These are phyloP conservation scores for Triticum aestivum DNA, from an alignment of 176 grass and related monocot species.

Conservation along the genomic window IWGSC_CS_RefSeq_v2.1 NC_057796.1:454996897-454997396, in stretches of 20 bases:
- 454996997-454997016: constrained; percentile 69
- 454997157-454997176: constrained; percentile 24
- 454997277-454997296: constrained; percentile 68
- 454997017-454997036: constrained; percentile 30
- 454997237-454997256: constrained; percentile 77
- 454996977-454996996: constrained; percentile 43
- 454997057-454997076: constrained; percentile 52
- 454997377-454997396: constrained; percentile 66
- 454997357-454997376: constrained; percentile 67
- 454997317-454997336: constrained; percentile 75
- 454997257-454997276: constrained; percentile 88
- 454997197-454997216: constrained; percentile 63
- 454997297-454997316: constrained; percentile 73
- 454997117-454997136: constrained; percentile 64
- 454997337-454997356: constrained; percentile 70
- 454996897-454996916: constrained; percentile 53
- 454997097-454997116: constrained; percentile 42
- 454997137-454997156: constrained; percentile 67
- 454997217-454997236: constrained; percentile 58
- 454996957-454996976: constrained; percentile 30
- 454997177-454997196: constrained; percentile 52
- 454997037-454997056: constrained; percentile 32
- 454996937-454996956: constrained; percentile 47
- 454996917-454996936: constrained; percentile 38
- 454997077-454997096: constrained; percentile 68